Evolutionary conservation across 768 basidiomycete species (phyloP), one percentile per base, ranked within the genome.

Genomic region (Boletellus sp.): DNA sequence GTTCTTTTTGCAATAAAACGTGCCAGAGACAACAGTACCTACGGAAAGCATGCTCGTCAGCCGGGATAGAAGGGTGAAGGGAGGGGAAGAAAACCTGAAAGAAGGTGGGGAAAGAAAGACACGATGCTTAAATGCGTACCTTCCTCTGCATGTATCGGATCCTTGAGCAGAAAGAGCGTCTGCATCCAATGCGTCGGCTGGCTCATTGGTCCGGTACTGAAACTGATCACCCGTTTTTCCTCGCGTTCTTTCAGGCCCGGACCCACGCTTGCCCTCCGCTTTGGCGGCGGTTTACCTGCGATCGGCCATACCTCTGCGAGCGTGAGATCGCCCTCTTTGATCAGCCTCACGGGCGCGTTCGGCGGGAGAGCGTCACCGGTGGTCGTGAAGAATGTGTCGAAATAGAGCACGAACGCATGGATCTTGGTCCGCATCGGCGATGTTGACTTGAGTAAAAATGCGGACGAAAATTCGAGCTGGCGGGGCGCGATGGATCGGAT

Each of bases 181-280:
- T 99, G 95, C 65, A 93, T 94, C 95, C 95, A 98, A 66, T 99
- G 95, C 23, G 94, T 98, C 10, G 90, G 83, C 20, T 81, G 80
- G 50, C 90, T 94, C 58, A 72, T 72, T 10, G 95, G 94, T 0
- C 95, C 91, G 0, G 95, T 98, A 58, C 90, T 94, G 69, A 99
- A 90, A 65, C 87, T 90, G 6, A 78, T 80, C 8, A 83, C 64
- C 15, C 52, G 59, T 17, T 60, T 62, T 13, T 67, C 61, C 46
- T 68, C 72, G 33, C 70, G 73, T 50, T 76, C 75, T 58, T 73
- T 74, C 9, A 72, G 54, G 1, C 62, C 62, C 4, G 68, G 69
- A n/a, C 78, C 74, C 6, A 74, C 57, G 62, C 85, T 87, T 51
- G 78, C 76, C 26, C 86, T 72, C 24, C 87, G 73, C 49, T 80